A percentile compares a stretch with the other conserved stretches of the same genome.
Evolutionary conservation across 768 basidiomycete species (phyloP).

Genomic region (Rhodotorula babjevae): DNA sequence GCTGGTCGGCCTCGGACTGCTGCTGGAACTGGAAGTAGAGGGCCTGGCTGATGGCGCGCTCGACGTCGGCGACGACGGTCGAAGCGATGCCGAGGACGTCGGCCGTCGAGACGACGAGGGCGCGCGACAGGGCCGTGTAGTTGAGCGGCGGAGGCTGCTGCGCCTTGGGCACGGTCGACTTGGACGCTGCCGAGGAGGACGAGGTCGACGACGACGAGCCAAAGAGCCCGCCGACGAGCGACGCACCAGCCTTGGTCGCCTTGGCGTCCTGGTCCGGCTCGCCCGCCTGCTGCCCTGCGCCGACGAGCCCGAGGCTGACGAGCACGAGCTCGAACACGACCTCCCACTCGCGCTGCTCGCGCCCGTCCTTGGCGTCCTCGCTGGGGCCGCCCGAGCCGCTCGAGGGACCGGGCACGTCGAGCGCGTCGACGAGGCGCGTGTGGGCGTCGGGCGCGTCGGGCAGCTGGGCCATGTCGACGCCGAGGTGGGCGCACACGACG

Average conservation of each 20-base stretch:
- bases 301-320: conserved; percentile 32
- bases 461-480: conserved; percentile 17
- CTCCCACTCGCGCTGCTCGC: conserved; percentile 17
- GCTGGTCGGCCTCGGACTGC: conserved; percentile 1
- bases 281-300: conserved; percentile 2
- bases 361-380: too few species aligned
- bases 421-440: conserved; percentile 1
- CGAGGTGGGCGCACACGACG: conserved; percentile 24
- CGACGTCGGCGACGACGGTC: conserved; percentile 18
- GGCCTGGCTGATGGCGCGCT: conserved; percentile 30
- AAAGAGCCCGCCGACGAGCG: conserved; percentile 15
- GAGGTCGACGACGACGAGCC: neutral
- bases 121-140: conserved; percentile 31
- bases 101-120: conserved; percentile 23
- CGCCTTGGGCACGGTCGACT: neutral
- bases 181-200: neutral
- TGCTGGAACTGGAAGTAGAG: conserved; percentile 32
- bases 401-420: neutral
- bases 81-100: conserved; percentile 15
- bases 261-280: conserved; percentile 14
- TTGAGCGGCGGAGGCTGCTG: conserved; percentile 3
- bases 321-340: conserved; percentile 28
- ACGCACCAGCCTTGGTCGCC: neutral
- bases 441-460: conserved; percentile 15
- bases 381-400: too few species aligned